Base-by-base conservation (phyloP, 2,329 filamentous ascomycete genomes). In the Tympanopsis confertula region DNA sequence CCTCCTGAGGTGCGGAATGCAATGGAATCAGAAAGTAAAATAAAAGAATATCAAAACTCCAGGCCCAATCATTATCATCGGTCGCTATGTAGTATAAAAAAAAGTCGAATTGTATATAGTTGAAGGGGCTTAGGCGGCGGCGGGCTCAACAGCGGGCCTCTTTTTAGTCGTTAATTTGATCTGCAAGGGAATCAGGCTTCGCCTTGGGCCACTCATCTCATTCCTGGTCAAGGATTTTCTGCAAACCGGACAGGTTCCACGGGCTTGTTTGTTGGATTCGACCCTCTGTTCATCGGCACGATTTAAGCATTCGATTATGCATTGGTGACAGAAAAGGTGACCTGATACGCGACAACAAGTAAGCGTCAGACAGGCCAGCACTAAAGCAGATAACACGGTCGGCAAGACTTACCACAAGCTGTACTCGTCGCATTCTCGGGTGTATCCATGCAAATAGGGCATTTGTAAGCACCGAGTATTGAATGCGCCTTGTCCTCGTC, bases 241-340 rank as follows among this genome's bases (percentile, higher is more conserved):
- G 41, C 63, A 66, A 2, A 65, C 58, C 3, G 63, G 63, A 43
- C 63, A 66, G 15, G 56, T 57, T 4, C 61, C 62, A 36, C 55
- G 52, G 2, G 47, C 48, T 1, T 48, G 37, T 38, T 57, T 58
- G 3, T 51, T 49, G 3, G 45, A 42, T 2, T 56, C 52, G 5
- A 41, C 44, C 35, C 63, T 48, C 41, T 58, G 66, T 44, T 66
- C 66, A 45, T 75, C 71, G 32, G 66, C 65, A 19, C 66, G 68
- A 28, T 69, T 69, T 14, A 80, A 55, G n/a, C 71, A 69, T 49
- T 76, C 69, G 37, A 71, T 65, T 30, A 80, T 67, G 46, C 75
- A 80, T 24, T 68, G 68, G 46, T 79, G 74, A 50, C 75, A 80
- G 53, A 78, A 79, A 18, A 79, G 59, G 48, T 80, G 75, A 0